Conservation (phyloP, 2,329 filamentous ascomycete species). For the Parafenestella ontariensis region DNA sequence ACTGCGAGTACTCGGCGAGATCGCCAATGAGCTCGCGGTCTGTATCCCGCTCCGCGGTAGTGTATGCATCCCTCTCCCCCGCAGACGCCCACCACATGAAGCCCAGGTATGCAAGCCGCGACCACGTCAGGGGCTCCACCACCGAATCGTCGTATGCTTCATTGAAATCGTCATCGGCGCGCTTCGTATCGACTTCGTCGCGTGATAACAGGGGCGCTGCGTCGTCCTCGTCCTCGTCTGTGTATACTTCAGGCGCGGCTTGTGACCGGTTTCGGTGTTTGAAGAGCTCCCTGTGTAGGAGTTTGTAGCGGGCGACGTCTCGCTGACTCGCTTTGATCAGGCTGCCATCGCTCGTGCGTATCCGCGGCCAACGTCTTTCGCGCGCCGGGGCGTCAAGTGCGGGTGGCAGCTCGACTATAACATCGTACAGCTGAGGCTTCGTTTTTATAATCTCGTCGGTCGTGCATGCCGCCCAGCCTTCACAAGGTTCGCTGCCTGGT, state of each 20-base stretch:
- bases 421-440: slow-evolving; percentile 87
- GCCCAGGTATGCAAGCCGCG: slow-evolving; percentile 77
- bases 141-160: slow-evolving; percentile 49
- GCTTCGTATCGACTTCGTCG: slow-evolving; percentile 32
- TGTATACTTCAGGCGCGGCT: slow-evolving; percentile 25
- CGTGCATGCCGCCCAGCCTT: slow-evolving; percentile 91
- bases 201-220: slow-evolving; percentile 28
- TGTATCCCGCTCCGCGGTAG: slow-evolving; percentile 62
- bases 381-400: slow-evolving; percentile 59
- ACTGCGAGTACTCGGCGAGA: slow-evolving; percentile 52
- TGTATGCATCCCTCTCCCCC: slow-evolving; percentile 69
- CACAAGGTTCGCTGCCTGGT: slow-evolving; percentile 54
- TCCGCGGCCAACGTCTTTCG: slow-evolving; percentile 75
- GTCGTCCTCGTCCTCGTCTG: slow-evolving; percentile 34
- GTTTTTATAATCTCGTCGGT: slow-evolving; percentile 91
- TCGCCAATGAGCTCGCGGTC: slow-evolving; percentile 55
- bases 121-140: slow-evolving; percentile 67
- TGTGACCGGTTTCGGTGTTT: slow-evolving; percentile 37
- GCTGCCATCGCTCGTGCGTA: slow-evolving; percentile 69
- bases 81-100: slow-evolving; percentile 93
- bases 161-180: slow-evolving; percentile 45
- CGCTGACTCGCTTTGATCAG: slow-evolving; percentile 86
- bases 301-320: slow-evolving; percentile 75
- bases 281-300: slow-evolving; percentile 45
- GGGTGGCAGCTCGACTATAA: slow-evolving; percentile 82